These are phyloP conservation scores for Proliferodiscus dingleyae DNA, from an alignment of 2,329 filamentous ascomycete genomes.

Conservation along the genomic window DNA sequence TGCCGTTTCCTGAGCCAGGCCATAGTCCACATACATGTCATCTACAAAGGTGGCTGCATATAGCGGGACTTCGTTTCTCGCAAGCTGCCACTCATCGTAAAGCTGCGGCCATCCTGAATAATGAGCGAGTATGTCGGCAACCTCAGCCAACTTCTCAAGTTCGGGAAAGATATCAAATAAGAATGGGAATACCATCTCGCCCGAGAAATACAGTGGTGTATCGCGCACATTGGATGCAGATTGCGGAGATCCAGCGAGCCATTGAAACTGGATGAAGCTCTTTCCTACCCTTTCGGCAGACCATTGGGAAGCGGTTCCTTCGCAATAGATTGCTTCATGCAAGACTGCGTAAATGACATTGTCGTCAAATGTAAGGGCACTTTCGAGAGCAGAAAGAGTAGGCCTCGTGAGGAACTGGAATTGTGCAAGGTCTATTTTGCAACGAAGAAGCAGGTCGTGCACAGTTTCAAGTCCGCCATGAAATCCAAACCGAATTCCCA, in stretches of 20 bases:
- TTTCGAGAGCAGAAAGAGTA: slow-evolving; percentile 65
- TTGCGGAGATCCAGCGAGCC: slow-evolving; percentile 35
- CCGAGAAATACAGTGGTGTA: slow-evolving; percentile 70
- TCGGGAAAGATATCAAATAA: slow-evolving; percentile 80
- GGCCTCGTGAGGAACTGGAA: slow-evolving; percentile 72
- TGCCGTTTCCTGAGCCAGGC: slow-evolving; percentile 69
- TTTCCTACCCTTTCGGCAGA: slow-evolving; percentile 62
- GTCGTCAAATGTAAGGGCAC: slow-evolving; percentile 64
- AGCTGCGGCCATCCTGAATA: slow-evolving; percentile 67
- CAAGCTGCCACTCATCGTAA: slow-evolving; percentile 70
- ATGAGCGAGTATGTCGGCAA: slow-evolving; percentile 65
- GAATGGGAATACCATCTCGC: slow-evolving; percentile 87
- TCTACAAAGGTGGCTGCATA: slow-evolving; percentile 81
- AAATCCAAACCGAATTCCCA: slow-evolving; percentile 73
- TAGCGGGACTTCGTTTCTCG: slow-evolving; percentile 74
- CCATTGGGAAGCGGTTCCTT: slow-evolving; percentile 65
- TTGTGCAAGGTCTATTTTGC: slow-evolving; percentile 67
- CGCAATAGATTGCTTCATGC: slow-evolving; percentile 85
- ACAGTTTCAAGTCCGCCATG: slow-evolving; percentile 72
- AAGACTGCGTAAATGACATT: slow-evolving; percentile 80
- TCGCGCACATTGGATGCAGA: slow-evolving; percentile 34
- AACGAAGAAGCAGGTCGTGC: slow-evolving; percentile 68
- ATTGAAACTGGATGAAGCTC: slow-evolving; percentile 42
- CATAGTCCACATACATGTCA: slow-evolving; percentile 89
- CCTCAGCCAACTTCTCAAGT: slow-evolving; percentile 61